phyloP scores from a whole-genome alignment of 768 basidiomycete genomes.

The Pulveroboletus sp. region DNA sequence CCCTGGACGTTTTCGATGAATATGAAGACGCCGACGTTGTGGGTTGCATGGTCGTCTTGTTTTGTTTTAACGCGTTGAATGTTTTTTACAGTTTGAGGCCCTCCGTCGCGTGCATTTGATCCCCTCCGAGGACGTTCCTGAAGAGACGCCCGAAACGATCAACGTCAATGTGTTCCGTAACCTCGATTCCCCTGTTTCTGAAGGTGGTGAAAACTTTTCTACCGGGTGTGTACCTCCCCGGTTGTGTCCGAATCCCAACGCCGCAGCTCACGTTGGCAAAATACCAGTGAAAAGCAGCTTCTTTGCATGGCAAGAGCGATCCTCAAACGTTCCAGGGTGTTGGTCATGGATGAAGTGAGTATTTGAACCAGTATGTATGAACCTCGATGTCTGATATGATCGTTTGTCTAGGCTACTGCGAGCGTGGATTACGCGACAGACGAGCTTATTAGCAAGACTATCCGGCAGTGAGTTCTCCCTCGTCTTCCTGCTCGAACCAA shows the following conservation, averaged over 20 bases:
- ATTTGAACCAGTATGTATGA: background rate
- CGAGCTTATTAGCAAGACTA: slow-evolving; percentile 80
- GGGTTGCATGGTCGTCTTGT: slow-evolving; percentile 22
- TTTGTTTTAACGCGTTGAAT: background rate
- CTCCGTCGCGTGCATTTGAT: slow-evolving; percentile 83
- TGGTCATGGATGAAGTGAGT: slow-evolving; percentile 83
- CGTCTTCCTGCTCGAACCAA: background rate
- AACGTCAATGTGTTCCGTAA: slow-evolving; percentile 78
- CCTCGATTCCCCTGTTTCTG: slow-evolving; percentile 70
- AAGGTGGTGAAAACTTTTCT: slow-evolving; percentile 89
- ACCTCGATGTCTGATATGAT: slow-evolving; percentile 3
- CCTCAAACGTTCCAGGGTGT: slow-evolving; percentile 68
- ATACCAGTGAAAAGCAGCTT: slow-evolving; percentile 73
- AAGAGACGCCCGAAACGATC: slow-evolving; percentile 38
- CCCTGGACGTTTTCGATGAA: slow-evolving; percentile 83
- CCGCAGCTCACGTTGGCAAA: background rate
- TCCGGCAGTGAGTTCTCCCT: slow-evolving; percentile 57
- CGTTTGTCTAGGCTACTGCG: slow-evolving; percentile 55
- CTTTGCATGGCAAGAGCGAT: slow-evolving; percentile 89
- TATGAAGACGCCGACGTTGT: slow-evolving; percentile 84
- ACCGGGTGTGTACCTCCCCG: slow-evolving; percentile 52
- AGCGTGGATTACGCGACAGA: slow-evolving; percentile 87
- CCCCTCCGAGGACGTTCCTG: slow-evolving; percentile 49
- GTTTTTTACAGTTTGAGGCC: slow-evolving; percentile 61
- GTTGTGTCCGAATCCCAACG: background rate